phyloP scores from a whole-genome alignment of 2,329 filamentous ascomycete species.

The Macrophomina tecta region DNA sequence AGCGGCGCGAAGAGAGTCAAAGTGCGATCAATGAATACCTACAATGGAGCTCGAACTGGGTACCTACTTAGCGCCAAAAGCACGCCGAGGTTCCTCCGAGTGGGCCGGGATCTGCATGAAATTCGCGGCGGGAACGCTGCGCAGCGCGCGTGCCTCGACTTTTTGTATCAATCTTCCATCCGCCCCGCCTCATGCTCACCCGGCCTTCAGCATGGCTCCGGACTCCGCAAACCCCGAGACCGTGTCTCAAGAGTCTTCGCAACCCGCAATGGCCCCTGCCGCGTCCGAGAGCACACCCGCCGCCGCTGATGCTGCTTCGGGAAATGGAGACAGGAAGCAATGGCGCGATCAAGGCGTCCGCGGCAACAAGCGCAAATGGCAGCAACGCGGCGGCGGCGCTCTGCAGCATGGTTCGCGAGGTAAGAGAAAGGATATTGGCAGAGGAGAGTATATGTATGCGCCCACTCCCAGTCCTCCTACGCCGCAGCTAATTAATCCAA shows the following conservation, averaged over 20 bases:
- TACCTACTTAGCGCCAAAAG: not conserved
- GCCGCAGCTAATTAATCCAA: slow-evolving; percentile 47
- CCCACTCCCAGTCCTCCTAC: slow-evolving; percentile 35
- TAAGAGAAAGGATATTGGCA: slow-evolving; percentile 72
- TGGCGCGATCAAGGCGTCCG: slow-evolving; percentile 25
- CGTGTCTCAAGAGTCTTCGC: slow-evolving; percentile 8
- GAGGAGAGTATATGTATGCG: slow-evolving; percentile 69
- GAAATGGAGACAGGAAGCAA: slow-evolving; percentile 15
- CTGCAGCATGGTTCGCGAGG: slow-evolving; percentile 45
- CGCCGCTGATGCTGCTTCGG: slow-evolving; percentile 5
- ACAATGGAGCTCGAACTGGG: not conserved
- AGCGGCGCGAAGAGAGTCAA: not conserved
- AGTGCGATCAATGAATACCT: not conserved
- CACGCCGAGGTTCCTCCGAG: too few species aligned
- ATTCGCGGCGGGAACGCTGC: not conserved
- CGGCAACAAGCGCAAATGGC: slow-evolving; percentile 41
- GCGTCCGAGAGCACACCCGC: not conserved
- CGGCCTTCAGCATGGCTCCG: slow-evolving; percentile 35
- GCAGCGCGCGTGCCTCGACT: not conserved
- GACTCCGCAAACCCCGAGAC: slow-evolving; percentile 31
- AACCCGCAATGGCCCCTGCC: slow-evolving; percentile 37
- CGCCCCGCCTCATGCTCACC: slow-evolving; percentile 34
- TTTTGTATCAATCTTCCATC: not conserved
- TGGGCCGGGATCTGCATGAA: slow-evolving; percentile 5
- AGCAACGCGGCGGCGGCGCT: slow-evolving; percentile 25